phyloP scores from a whole-genome alignment of 116 monocot species.

The Cymodocea nodosa region DNA sequence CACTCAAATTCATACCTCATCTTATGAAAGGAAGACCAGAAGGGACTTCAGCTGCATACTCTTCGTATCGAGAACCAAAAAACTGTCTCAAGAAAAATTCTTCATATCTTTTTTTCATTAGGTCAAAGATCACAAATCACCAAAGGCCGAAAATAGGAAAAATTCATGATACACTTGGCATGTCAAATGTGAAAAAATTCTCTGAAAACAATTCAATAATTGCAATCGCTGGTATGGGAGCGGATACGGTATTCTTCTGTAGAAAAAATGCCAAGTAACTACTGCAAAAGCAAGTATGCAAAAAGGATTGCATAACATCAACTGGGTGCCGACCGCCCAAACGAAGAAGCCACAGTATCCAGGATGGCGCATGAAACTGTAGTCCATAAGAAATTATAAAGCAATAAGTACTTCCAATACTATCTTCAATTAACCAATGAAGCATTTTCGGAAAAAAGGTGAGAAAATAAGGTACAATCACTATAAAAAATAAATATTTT shows the following conservation, averaged over 20 bases:
- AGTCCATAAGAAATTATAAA: too few relatives aligned
- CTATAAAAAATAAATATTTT: too few relatives aligned
- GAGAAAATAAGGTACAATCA: too few relatives aligned
- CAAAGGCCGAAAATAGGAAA: background rate
- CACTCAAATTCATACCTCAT: constrained; percentile 19
- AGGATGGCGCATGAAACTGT: constrained; percentile 76
- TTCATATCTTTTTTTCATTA: constrained; percentile 52
- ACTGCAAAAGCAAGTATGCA: constrained; percentile 45
- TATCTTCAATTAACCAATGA: too few relatives aligned
- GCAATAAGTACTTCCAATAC: too few relatives aligned
- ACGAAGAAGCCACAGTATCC: constrained; percentile 88
- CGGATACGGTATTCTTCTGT: constrained; percentile 75
- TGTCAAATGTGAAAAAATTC: background rate
- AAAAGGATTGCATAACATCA: constrained; percentile 80
- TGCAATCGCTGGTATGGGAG: background rate
- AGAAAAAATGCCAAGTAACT: constrained; percentile 78
- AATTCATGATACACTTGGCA: constrained; percentile 4
- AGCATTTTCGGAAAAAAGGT: too few relatives aligned
- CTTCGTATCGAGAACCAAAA: constrained; percentile 48
- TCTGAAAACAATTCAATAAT: background rate
- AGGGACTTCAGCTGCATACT: constrained; percentile 56
- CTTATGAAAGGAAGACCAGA: constrained; percentile 89
- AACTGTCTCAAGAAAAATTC: constrained; percentile 93
- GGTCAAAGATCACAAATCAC: constrained; percentile 19
- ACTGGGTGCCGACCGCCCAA: constrained; percentile 83